These are phyloP conservation scores for Lippia alba DNA, from an alignment of 305 asterid species.

Conservation along the genomic window DNA sequence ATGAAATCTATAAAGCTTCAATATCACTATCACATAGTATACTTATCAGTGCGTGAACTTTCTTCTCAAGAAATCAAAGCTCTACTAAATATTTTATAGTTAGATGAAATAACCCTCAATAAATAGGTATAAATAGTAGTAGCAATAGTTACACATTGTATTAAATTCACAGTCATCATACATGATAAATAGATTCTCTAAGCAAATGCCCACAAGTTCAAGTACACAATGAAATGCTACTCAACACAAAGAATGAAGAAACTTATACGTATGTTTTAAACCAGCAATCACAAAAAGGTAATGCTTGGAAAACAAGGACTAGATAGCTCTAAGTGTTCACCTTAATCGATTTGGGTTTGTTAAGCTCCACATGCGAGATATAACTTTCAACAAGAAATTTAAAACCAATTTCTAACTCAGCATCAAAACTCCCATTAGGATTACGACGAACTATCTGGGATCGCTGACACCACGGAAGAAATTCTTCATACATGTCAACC, in stretches of 20 bases:
- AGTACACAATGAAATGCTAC: background rate
- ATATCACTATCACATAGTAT: too few species aligned
- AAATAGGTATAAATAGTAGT: background rate
- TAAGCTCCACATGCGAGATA: slow-evolving; percentile 64
- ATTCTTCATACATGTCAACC: slow-evolving; percentile 77
- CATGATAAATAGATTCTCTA: background rate
- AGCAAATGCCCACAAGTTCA: background rate
- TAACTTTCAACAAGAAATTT: slow-evolving; percentile 77
- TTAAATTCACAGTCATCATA: slow-evolving; percentile 3
- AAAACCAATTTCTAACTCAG: slow-evolving; percentile 80
- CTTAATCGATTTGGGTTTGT: slow-evolving; percentile 61
- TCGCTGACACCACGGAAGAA: slow-evolving; percentile 83
- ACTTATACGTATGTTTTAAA: background rate
- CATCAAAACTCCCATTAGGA: slow-evolving; percentile 77
- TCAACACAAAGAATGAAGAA: background rate
- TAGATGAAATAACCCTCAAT: too few species aligned
- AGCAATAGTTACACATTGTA: background rate
- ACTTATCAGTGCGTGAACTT: too few species aligned
- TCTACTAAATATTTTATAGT: too few species aligned
- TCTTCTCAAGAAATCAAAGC: too few species aligned
- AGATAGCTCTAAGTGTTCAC: slow-evolving; percentile 36
- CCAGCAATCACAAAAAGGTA: slow-evolving; percentile 11
- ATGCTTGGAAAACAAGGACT: too few species aligned
- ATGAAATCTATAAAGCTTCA: too few species aligned
- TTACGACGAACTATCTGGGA: slow-evolving; percentile 58